Percentiles rank a stretch among this genome's conserved stretches.
phyloP scores from a whole-genome alignment of 1,284 basidiomycete species.

The Thelephora terrestris region DNA sequence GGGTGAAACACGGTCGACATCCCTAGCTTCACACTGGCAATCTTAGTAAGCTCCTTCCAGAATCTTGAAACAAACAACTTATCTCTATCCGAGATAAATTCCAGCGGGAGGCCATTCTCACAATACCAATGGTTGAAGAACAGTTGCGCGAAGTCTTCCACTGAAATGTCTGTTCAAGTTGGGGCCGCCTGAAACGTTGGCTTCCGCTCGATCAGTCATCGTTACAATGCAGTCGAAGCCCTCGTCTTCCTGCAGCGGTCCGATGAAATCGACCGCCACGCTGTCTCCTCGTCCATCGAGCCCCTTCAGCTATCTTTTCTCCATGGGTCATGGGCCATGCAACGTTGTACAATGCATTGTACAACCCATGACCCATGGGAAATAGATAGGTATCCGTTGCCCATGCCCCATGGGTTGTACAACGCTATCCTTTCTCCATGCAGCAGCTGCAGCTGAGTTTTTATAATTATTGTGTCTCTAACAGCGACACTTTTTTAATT shows the following conservation, averaged over 20 bases:
- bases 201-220: slow-evolving; percentile 25
- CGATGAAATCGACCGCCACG: slow-evolving; percentile 36
- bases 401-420: too few relatives aligned
- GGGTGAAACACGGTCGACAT: slow-evolving; percentile 37
- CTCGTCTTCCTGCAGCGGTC: slow-evolving; percentile 26
- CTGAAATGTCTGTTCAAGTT: slow-evolving; percentile 17
- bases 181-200: slow-evolving; percentile 28
- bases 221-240: slow-evolving; percentile 28
- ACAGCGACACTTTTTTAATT: too few relatives aligned
- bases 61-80: slow-evolving; percentile 31
- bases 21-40: slow-evolving; percentile 24
- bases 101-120: slow-evolving; percentile 28
- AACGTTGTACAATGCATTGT: too few relatives aligned
- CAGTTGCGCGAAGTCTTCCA: slow-evolving; percentile 21
- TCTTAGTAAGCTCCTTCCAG: slow-evolving; percentile 28
- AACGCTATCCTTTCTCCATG: too few relatives aligned
- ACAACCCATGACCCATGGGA: too few relatives aligned
- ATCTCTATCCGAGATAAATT: slow-evolving; percentile 33
- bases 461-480: too few relatives aligned
- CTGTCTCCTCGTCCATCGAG: slow-evolving; percentile 7
- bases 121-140: slow-evolving; percentile 31
- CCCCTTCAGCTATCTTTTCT: too few relatives aligned
- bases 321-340: too few relatives aligned
- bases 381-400: too few relatives aligned
- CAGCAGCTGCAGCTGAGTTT: too few relatives aligned